Base-by-base conservation (phyloP, 2,329 filamentous ascomycete genomes). In the Monosporascus sp. region DNA sequence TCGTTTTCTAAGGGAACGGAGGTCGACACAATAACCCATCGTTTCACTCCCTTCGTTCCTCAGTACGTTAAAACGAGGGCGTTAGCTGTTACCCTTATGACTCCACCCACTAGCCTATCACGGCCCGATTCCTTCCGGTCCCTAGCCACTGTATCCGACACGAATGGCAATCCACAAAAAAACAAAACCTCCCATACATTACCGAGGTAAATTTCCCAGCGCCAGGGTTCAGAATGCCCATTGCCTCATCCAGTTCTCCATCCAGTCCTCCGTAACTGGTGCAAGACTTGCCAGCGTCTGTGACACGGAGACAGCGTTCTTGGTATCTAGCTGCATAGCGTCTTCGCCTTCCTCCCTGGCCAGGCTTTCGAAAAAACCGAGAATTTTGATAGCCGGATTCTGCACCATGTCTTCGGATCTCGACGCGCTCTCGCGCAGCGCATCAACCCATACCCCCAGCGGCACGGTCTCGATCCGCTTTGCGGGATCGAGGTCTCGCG, bases 201-300 rank as follows among this genome's bases (percentile, higher is more conserved):
- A 8, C 5, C 5, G 38, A 20, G 17, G 2, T 18, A n/a, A 41
- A 17, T 1, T 11, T 5, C 9, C 9, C 17, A 8, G 17, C n/a
- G 7, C 18, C 27, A 31, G 5, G 1, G 3, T 14, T 49, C 22
- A 60, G 27, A 59, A 55, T 18, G 44, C 54, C 57, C 59, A 58
- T 37, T 59, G 59, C 9, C 8, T 54, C 55, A 59, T 55, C 57
- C 57, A 61, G n/a, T 55, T 55, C 17, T 55, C 54, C 50, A 61
- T 50, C 55, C 46, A 58, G 7, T 25, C 41, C 9, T 45, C 35
- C 22, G 4, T 27, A 45, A 61, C 50, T 1, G 53, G 39, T 7
- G 38, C 55, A 7, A 58, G 17, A 11, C 18, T 20, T 27, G 46
- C 35, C 48, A 61, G 20, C 22, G 54, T 54, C 39, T 37, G 38